Conservation (phyloP, 768 basidiomycete species). For the Hericium coralloides region DNA sequence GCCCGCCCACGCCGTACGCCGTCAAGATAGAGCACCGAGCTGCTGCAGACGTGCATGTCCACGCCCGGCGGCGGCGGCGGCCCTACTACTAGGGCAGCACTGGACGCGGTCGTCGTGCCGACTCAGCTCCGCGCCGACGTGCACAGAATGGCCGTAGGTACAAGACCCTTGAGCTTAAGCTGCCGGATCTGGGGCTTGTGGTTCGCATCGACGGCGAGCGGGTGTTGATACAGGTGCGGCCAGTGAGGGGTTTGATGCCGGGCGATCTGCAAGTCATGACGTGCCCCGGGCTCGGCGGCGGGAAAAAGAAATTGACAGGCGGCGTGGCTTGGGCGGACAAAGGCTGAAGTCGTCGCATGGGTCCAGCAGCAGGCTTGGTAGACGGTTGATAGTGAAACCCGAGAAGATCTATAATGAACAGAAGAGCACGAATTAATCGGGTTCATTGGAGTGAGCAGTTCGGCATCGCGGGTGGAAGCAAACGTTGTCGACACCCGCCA, state of each 20-base stretch:
- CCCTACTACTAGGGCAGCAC: conserved; percentile 46
- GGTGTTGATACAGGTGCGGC: conserved; percentile 50
- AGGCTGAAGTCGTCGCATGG: neutral
- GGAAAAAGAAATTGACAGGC: conserved; percentile 47
- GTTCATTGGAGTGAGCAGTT: no score
- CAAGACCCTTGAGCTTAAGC: conserved; percentile 84
- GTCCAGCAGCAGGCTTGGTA: no score
- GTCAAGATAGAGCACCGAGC: conserved; percentile 72
- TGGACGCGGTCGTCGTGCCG: conserved; percentile 59
- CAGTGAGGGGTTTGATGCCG: conserved; percentile 86
- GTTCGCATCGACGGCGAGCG: conserved; percentile 60
- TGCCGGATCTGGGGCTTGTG: conserved; percentile 49
- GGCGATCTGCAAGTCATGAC: conserved; percentile 67
- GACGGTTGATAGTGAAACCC: no score
- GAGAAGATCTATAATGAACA: no score
- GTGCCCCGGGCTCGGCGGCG: conserved; percentile 58
- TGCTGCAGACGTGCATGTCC: conserved; percentile 60
- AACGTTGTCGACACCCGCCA: no score
- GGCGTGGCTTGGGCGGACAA: neutral
- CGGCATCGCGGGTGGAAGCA: no score
- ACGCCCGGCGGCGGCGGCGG: conserved; percentile 35
- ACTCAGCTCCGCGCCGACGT: conserved; percentile 57
- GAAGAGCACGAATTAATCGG: no score
- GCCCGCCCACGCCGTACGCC: conserved; percentile 27
- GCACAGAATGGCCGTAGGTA: conserved; percentile 80